These are phyloP conservation scores for Cunninghamia lanceolata DNA, from an alignment of 75 land plant genomes.

Conservation along the genomic window DNA sequence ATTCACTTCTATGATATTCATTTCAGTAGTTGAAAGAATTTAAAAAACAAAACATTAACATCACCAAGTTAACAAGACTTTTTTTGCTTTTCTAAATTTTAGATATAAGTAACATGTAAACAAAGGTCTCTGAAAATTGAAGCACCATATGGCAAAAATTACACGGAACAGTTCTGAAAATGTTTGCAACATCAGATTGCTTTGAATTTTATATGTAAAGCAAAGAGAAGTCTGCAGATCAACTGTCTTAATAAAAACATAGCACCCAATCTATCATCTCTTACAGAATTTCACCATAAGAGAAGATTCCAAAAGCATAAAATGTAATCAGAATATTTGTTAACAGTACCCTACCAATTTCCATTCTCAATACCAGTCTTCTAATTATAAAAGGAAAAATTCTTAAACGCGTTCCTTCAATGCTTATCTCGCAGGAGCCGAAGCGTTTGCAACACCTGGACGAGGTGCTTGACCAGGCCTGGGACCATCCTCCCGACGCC, in stretches of 20 bases:
- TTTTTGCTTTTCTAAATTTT: not conserved
- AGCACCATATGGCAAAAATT: not conserved
- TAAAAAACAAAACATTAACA: not conserved
- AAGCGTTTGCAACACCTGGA: not conserved
- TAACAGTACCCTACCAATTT: no score
- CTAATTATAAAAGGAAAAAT: not conserved
- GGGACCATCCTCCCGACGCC: conserved; percentile 15
- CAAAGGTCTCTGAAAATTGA: not conserved
- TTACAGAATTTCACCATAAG: no score
- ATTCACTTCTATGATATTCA: no score
- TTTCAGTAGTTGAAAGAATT: no score
- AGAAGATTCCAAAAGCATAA: no score
- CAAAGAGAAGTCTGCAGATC: not conserved
- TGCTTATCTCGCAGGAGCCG: not conserved
- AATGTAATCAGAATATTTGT: no score
- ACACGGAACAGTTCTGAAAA: not conserved
- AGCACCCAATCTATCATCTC: no score
- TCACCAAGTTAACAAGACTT: not conserved
- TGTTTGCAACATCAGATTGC: not conserved
- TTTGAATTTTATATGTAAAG: not conserved
- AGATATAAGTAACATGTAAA: not conserved
- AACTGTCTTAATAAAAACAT: no score
- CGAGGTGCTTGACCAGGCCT: not conserved
- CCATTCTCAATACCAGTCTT: no score
- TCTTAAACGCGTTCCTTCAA: not conserved